Base-by-base conservation (phyloP, 106 monocot genomes). In the Allium sativum region DNA sequence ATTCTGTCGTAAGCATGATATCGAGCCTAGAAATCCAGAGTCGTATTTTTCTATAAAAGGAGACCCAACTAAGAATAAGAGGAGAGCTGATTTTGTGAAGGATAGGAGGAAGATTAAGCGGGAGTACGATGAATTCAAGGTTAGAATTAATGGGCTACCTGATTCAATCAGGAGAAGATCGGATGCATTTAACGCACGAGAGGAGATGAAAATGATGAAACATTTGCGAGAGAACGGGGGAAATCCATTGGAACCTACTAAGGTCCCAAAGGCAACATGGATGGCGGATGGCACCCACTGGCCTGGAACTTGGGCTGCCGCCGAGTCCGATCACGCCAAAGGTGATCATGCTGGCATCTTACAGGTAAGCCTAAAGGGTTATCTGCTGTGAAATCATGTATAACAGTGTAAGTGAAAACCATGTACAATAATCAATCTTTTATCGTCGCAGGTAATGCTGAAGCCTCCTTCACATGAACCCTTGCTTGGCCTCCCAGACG, bases 81-180 rank as follows among this genome's bases (percentile, higher is more conserved):
- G 77, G 72, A 46, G 81, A 21, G 62, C 72, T 19, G 86, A 86
- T 55, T 86, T 86, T 46, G 86, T 86, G 40, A 86, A 86, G 73
- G 86, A 86, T 55, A 58, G 86, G 54, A 57, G 86, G 58, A 76
- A 78, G 78, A 78, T 86, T 7, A 86, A 81, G 75, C 55, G 86
- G n/a, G 81, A 86, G 78, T 86, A 86, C 50, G 86, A 86, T 46
- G 86, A 86, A 72, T 86, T 86, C 59, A 86, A 86, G 72, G 86
- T 86, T 5, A 72, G 86, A 64, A 81, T 81, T 46, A 86, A 86
- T 53, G 76, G 81, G 0, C 42, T 86, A 58, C 86, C 86, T 1
- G 86, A 81, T 44, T 68, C 76, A 7, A 86, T 86, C 4, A 48
- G 75, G 21, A 64, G 75, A 53, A 54, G 86, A 20, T 81, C 78